A percentile compares a stretch with the other conserved stretches of the same genome.
Evolutionary conservation across 768 basidiomycete species (phyloP).

Genomic region (Lactifluus rugatus): DNA sequence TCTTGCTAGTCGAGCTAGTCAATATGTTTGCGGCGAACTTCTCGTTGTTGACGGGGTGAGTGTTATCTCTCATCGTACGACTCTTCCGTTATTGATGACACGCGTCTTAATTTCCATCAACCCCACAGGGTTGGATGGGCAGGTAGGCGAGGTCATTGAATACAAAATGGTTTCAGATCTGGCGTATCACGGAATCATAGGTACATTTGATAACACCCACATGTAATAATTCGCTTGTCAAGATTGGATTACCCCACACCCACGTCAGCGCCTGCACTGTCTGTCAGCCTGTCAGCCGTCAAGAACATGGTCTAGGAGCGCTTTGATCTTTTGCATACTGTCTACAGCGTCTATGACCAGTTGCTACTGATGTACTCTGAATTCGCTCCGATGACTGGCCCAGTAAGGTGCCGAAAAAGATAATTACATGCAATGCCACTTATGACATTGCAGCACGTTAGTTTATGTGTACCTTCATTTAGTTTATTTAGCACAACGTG

Average conservation of each 20-base stretch:
- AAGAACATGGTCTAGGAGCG: neutral
- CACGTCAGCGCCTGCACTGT: neutral
- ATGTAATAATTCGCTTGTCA: constrained; percentile 12
- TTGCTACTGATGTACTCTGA: neutral
- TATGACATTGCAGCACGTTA: neutral
- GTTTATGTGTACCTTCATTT: neutral
- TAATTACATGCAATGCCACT: neutral
- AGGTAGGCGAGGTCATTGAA: constrained; percentile 17
- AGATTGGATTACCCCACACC: constrained; percentile 4
- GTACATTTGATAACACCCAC: neutral
- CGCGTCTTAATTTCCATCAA: constrained; percentile 3
- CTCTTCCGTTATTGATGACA: constrained; percentile 2
- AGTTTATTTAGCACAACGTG: constrained; percentile 1
- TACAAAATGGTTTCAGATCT: neutral
- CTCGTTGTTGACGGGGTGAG: constrained; percentile 61
- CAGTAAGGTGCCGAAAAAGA: neutral
- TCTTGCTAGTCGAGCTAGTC: constrained; percentile 52
- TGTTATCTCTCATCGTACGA: constrained; percentile 11
- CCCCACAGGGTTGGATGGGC: constrained; percentile 24
- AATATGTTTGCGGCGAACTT: constrained; percentile 62
- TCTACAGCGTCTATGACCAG: too few relatives aligned
- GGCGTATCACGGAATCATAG: constrained; percentile 9
- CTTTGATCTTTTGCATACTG: neutral
- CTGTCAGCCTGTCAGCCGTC: neutral
- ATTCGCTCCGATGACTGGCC: too few relatives aligned